Conservation (phyloP, 306 rosid species). For the Canavalia gladiata region DNA sequence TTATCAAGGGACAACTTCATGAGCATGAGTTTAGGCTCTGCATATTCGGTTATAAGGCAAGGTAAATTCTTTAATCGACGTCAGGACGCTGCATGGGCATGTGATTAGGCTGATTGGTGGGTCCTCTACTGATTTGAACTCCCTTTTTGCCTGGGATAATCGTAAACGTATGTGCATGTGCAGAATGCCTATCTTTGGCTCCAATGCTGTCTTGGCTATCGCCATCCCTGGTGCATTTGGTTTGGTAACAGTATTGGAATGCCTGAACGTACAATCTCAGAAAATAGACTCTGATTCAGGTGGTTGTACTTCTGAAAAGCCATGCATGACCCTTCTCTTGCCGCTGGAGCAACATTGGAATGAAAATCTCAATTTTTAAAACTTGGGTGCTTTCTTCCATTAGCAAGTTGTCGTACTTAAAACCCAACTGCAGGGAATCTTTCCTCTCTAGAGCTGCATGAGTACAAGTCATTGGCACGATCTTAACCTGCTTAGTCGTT, state of each 20-base stretch:
- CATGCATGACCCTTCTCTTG: conserved; percentile 98
- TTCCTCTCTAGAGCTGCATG: conserved; percentile 59
- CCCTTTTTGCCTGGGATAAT: too few species aligned
- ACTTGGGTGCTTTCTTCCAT: conserved; percentile 99
- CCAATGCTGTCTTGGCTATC: conserved; percentile 58
- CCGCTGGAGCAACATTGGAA: conserved; percentile 95
- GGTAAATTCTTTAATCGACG: too few species aligned
- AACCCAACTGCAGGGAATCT: conserved; percentile 89
- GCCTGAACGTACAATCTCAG: conserved; percentile 33
- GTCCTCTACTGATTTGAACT: too few species aligned
- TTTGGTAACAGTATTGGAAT: conserved; percentile 73
- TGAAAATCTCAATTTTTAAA: conserved; percentile 92
- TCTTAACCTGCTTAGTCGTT: too few species aligned
- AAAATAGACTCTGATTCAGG: conserved; percentile 92
- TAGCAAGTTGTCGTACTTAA: conserved; percentile 93
- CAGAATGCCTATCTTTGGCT: too few species aligned
- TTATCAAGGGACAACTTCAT: too few species aligned
- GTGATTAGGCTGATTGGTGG: too few species aligned
- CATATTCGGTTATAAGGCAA: too few species aligned
- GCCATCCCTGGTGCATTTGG: conserved; percentile 98
- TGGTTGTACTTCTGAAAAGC: conserved; percentile 96
- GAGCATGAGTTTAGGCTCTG: too few species aligned
- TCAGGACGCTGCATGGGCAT: too few species aligned
- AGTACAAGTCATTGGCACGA: too few species aligned
- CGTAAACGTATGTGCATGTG: too few species aligned